phyloP scores from a whole-genome alignment of 331 rosid genomes.

The Acacia pycnantha region DNA sequence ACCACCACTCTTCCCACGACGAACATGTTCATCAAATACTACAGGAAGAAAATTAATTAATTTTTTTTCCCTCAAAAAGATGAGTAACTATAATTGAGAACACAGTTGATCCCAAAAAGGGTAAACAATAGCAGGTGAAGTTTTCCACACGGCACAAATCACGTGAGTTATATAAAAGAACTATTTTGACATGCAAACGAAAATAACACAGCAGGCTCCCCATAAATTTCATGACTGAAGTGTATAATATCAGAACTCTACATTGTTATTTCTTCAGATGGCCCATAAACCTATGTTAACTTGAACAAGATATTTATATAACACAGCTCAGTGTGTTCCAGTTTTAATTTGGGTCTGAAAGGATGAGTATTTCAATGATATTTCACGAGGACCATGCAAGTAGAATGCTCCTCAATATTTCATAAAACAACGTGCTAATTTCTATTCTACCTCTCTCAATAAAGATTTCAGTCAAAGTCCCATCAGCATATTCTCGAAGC shows the following conservation, averaged over 20 bases:
- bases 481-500: slow-evolving; percentile 96
- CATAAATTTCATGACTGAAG: not conserved
- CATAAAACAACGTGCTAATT: slow-evolving; percentile 9
- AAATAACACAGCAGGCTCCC: not conserved
- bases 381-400: not conserved
- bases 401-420: slow-evolving; percentile 2
- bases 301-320: not conserved
- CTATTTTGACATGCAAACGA: not conserved
- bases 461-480: slow-evolving; percentile 92
- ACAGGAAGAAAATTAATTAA: slow-evolving; percentile 24
- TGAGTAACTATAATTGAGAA: not conserved
- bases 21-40: slow-evolving; percentile 95
- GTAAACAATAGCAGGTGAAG: not conserved
- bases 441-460: slow-evolving; percentile 85
- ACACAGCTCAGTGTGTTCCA: not conserved
- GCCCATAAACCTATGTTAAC: not conserved
- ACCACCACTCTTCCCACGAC: slow-evolving; percentile 77
- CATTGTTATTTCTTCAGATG: not conserved
- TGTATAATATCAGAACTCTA: not conserved
- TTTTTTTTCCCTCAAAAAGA: not conserved
- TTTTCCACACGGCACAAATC: not conserved
- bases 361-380: not conserved
- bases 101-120: not conserved
- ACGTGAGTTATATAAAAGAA: not conserved
- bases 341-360: not conserved